These are phyloP conservation scores for Chaetomiaceae sp. DNA, from an alignment of 2,329 filamentous ascomycete genomes.

Conservation along the genomic window DNA sequence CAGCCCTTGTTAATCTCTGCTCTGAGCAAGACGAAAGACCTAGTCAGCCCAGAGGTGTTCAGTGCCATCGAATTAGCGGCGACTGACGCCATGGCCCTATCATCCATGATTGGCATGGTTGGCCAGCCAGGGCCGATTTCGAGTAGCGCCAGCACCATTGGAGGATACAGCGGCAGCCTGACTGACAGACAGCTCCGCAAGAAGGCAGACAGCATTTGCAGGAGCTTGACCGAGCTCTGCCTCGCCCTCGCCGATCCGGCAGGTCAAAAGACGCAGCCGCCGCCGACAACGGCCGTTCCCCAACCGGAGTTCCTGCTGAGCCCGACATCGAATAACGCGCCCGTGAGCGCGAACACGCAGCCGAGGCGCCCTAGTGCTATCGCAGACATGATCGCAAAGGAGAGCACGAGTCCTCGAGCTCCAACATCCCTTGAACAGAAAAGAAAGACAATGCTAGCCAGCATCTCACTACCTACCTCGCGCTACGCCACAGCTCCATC, in stretches of 20 bases:
- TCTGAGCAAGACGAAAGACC: constrained; percentile 68
- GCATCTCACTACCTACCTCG: constrained; percentile 44
- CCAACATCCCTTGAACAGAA: constrained; percentile 52
- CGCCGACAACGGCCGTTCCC: constrained; percentile 23
- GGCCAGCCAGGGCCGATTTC: constrained; percentile 67
- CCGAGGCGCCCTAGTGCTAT: constrained; percentile 41
- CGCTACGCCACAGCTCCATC: constrained; percentile 38
- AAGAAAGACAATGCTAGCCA: constrained; percentile 44
- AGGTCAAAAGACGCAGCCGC: constrained; percentile 34
- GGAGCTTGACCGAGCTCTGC: constrained; percentile 87
- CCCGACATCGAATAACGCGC: constrained; percentile 14
- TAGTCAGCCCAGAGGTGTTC: constrained; percentile 69
- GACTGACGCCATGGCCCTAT: constrained; percentile 73
- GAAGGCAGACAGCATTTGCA: constrained; percentile 89
- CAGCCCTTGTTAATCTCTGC: constrained; percentile 80
- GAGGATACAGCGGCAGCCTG: constrained; percentile 41
- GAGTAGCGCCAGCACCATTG: constrained; percentile 60
- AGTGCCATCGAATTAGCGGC: constrained; percentile 75
- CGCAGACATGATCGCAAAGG: constrained; percentile 37
- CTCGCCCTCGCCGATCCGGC: constrained; percentile 69
- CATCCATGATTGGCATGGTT: constrained; percentile 69
- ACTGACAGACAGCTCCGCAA: constrained; percentile 82
- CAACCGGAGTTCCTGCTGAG: constrained; percentile 24
- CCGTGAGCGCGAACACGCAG: constrained; percentile 27
- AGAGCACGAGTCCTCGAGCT: constrained; percentile 36